A percentile compares a stretch with the other conserved stretches of the same genome.
Conservation (phyloP, 2,329 filamentous ascomycete species). For the Neocatenulostroma microsporum region DNA sequence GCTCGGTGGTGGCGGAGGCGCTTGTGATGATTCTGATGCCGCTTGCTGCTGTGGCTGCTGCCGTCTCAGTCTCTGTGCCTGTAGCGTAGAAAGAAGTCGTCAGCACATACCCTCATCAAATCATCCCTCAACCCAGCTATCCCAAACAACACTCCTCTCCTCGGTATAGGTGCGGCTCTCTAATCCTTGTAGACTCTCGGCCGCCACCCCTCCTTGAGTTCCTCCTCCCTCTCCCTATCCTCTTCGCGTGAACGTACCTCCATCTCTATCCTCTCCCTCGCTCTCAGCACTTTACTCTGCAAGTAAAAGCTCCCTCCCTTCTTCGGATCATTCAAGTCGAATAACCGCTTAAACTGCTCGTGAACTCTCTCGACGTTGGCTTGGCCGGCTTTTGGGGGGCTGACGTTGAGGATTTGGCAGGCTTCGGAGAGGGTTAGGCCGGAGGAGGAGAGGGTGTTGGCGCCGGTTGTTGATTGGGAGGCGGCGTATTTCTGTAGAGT, state of each 20-base stretch:
- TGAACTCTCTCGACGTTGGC: constrained; percentile 71
- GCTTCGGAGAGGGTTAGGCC: constrained; percentile 93
- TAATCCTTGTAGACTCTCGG: constrained; percentile 91
- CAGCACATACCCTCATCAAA: constrained; percentile 12
- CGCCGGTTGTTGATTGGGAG: constrained; percentile 18
- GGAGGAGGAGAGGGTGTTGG: constrained; percentile 54
- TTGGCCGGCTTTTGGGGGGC: constrained; percentile 71
- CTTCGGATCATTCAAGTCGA: constrained; percentile 88
- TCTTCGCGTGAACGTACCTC: constrained; percentile 68
- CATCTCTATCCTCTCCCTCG: constrained; percentile 83
- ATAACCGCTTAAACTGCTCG: constrained; percentile 86
- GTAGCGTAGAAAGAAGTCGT: constrained; percentile 10
- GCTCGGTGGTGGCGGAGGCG: constrained; percentile 12
- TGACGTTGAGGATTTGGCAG: constrained; percentile 93
- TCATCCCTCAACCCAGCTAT: no score
- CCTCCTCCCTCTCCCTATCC: constrained; percentile 65
- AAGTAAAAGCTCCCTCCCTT: constrained; percentile 97
- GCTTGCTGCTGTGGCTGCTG: constrained; percentile 15
- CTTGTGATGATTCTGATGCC: constrained; percentile 6
- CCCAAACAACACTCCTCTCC: neutral
- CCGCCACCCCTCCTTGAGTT: constrained; percentile 79
- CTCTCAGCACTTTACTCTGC: constrained; percentile 90
- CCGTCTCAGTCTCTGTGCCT: constrained; percentile 24
- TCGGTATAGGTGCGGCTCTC: no score
- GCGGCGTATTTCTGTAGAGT: constrained; percentile 31